Conservation (phyloP, 164 flowering plant species). For the Chimonanthus praecox region DNA sequence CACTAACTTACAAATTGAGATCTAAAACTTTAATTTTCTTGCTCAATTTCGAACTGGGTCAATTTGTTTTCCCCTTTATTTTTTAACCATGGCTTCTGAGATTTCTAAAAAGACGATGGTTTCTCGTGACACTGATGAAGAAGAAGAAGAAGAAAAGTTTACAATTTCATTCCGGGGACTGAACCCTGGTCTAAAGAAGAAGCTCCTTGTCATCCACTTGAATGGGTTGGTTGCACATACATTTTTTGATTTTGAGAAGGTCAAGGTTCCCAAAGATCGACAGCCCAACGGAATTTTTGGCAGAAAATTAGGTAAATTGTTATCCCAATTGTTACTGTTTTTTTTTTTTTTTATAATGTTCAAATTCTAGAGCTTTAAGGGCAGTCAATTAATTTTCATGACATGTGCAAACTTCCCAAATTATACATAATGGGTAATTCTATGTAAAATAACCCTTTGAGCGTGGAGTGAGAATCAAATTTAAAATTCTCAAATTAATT, state of each 20-base stretch:
- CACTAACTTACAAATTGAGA: too few species aligned
- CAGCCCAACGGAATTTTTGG: slow-evolving; percentile 37
- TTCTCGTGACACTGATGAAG: not conserved
- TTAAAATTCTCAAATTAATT: too few species aligned
- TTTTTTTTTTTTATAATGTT: not conserved
- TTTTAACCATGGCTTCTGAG: not conserved
- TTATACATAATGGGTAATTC: too few species aligned
- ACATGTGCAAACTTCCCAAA: too few species aligned
- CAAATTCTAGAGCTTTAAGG: not conserved
- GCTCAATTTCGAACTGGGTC: too few species aligned
- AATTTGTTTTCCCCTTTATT: too few species aligned
- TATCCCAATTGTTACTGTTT: not conserved
- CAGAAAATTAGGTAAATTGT: slow-evolving; percentile 52
- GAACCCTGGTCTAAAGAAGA: slow-evolving; percentile 23
- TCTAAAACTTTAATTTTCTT: too few species aligned
- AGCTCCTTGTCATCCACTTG: slow-evolving; percentile 78
- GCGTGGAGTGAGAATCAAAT: not conserved
- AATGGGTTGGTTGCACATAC: slow-evolving; percentile 86
- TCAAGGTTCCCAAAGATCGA: slow-evolving; percentile 29
- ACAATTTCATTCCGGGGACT: not conserved
- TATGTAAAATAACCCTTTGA: too few species aligned
- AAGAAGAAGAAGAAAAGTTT: not conserved
- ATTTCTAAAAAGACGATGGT: not conserved
- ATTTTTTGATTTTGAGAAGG: slow-evolving; percentile 21
- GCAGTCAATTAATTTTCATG: too few species aligned